Conservation (phyloP, 2,329 filamentous ascomycete genomes). For the Diaporthe sp. region DNA sequence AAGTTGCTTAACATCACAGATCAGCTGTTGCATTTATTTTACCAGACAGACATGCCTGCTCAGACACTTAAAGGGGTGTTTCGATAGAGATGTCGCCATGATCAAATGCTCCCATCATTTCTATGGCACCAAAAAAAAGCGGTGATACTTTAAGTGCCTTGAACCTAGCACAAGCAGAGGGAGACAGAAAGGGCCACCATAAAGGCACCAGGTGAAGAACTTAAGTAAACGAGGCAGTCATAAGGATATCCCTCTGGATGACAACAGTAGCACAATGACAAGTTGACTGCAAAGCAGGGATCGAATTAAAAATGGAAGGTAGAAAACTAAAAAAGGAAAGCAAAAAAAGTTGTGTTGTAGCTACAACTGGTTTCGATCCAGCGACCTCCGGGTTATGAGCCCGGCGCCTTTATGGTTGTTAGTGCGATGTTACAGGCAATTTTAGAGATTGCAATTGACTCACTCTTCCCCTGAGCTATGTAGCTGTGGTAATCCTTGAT, state of each 20-base stretch:
- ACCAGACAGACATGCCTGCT: neutral
- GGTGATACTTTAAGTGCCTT: neutral
- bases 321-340: neutral
- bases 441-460: neutral
- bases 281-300: neutral
- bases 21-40: neutral
- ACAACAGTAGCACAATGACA: neutral
- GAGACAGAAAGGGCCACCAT: neutral
- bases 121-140: neutral
- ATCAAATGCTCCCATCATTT: too few relatives aligned
- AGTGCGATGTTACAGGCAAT: neutral
- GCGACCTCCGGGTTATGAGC: conserved; percentile 42
- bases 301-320: neutral
- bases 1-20: neutral
- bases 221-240: neutral
- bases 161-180: neutral
- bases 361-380: conserved; percentile 41
- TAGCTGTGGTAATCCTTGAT: neutral
- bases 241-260: neutral
- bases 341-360: conserved; percentile 10
- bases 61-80: neutral
- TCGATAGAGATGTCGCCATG: neutral
- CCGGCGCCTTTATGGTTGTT: conserved; percentile 31
- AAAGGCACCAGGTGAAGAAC: neutral
- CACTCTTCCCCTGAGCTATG: conserved; percentile 41